Conservation (phyloP, 768 basidiomycete genomes). For the Suillus lakei region DNA sequence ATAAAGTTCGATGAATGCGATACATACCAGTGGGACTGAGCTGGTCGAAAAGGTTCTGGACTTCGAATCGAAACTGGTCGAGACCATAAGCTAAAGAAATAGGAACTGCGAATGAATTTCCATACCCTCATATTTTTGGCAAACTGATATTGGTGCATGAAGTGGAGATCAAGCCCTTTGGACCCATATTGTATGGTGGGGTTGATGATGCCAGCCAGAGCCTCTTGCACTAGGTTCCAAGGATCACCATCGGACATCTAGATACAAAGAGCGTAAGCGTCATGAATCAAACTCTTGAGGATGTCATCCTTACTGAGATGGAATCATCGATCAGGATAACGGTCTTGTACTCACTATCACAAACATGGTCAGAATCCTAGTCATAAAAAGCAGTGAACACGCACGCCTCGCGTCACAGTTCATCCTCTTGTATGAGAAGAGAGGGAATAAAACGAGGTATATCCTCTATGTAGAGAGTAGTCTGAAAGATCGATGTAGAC, state of each 20-base stretch:
- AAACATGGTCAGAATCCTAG: slow-evolving; percentile 8
- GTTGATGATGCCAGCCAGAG: slow-evolving; percentile 45
- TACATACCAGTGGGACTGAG: slow-evolving; percentile 27
- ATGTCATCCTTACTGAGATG: slow-evolving; percentile 33
- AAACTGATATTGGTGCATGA: slow-evolving; percentile 42
- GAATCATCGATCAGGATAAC: slow-evolving; percentile 48
- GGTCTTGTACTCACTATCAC: slow-evolving; percentile 42
- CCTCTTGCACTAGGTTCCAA: slow-evolving; percentile 45
- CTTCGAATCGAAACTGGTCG: slow-evolving; percentile 25
- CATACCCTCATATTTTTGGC: slow-evolving; percentile 31
- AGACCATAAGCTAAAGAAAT: neutral
- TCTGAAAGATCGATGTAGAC: slow-evolving; percentile 19
- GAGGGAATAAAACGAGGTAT: slow-evolving; percentile 32
- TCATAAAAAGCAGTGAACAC: slow-evolving; percentile 14
- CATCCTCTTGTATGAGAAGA: slow-evolving; percentile 19
- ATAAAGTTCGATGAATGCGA: neutral
- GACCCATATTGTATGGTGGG: slow-evolving; percentile 40
- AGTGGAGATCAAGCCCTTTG: slow-evolving; percentile 47
- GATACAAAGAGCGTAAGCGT: neutral
- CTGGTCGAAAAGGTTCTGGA: slow-evolving; percentile 30
- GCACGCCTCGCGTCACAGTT: slow-evolving; percentile 29
- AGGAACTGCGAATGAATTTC: neutral
- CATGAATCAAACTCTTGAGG: neutral
- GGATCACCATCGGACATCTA: slow-evolving; percentile 46
- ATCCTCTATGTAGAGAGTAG: slow-evolving; percentile 29